Base-by-base conservation (phyloP, 768 basidiomycete species). In the Pleurotus sapidus region DNA sequence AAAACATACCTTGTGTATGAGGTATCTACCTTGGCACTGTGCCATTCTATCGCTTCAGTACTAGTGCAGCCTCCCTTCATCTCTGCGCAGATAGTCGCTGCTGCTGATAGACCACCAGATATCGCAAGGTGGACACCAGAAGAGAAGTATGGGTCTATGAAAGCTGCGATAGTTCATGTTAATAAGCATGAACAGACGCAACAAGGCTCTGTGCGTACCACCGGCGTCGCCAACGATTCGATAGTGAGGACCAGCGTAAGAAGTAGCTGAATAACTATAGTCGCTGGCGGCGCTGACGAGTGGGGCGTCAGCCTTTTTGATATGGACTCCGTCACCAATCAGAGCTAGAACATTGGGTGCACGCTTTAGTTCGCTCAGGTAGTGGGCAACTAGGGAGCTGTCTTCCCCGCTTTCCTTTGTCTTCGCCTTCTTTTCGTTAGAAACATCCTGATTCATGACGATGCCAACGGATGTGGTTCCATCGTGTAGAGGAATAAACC, bases 401-500 rank as follows among this genome's bases (percentile, higher is more conserved):
- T 63, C 57, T 27, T 62, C 59, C 2, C 46, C 51, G 6, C 39
- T 37, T 25, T 50, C 51, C 30, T 57, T 55, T n/a, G 56, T 42
- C 39, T 23, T 25, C 9, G 58, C 48, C 23, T 51, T 54, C 55
- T 72, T 78, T 51, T 72, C 68, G 53, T 77, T 74, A 64, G 81
- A 82, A 8, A 66, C 56, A 46, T 76, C 76, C 59, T 87, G 78
- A 60, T 85, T 79, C 73, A 86, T 80, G 5, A 87, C 84, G 20
- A 88, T 67, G 15, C 86, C 86, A 5, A 87, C 67, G 2, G 86
- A 87, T 0, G 82, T 84, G 8, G 80, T 79, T 14, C 80, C 84
- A 58, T 85, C 75, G 61, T 86, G 84, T n/a, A 88, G 71, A 47
- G 86, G 85, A 48, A 88, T 87, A 45, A 82, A 84, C 86, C 86